Base-by-base conservation (phyloP, 2,329 filamentous ascomycete species). In the Penicillium frequentans region DNA sequence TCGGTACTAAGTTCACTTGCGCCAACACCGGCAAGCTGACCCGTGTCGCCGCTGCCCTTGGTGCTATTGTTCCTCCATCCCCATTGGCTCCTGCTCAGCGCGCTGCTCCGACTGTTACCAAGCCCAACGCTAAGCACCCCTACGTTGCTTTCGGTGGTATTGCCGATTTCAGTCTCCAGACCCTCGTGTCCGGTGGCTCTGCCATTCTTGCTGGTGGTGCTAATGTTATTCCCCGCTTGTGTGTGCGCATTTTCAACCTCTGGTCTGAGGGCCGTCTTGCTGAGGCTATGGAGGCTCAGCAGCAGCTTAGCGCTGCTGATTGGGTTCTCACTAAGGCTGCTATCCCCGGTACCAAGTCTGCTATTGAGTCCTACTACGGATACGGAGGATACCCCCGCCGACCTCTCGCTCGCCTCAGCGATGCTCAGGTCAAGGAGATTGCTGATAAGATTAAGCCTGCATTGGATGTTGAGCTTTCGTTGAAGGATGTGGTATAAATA, bases 111-210 rank as follows among this genome's bases (percentile, higher is more conserved):
- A 65, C 67, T 14, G 68, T 67, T 35, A 58, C 70, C 52, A 72
- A 70, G 63, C 65, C 65, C 1, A 56, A 59, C 35, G 69, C 67
- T 13, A 73, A 71, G 58, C 73, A 74, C 59, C 73, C 69, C 8
- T 96, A 93, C 79, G 90, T 96, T 84, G 90, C 91, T 23, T 93
- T 96, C 69, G 91, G 91, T 47, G 91, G 91, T 65, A 90, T 96
- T 75, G 91, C 90, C 67, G 91, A 96, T 76, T 96, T 96, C 75
- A 90, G 90, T 4, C 81, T 91, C 43, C 91, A 96, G 78, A 95
- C 91, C 1, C 83, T 93, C 11, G 84, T 88, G 54, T 90, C 87
- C 50, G 91, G 91, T 26, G 91, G 91, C 48, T 90, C 86, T 54
- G 91, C 91, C 49, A 93, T 95, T 75, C 92, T 96, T 67, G 91